Conservation (phyloP, 805 yeast genomes). For the Sugiyamaella valdiviana region DNA sequence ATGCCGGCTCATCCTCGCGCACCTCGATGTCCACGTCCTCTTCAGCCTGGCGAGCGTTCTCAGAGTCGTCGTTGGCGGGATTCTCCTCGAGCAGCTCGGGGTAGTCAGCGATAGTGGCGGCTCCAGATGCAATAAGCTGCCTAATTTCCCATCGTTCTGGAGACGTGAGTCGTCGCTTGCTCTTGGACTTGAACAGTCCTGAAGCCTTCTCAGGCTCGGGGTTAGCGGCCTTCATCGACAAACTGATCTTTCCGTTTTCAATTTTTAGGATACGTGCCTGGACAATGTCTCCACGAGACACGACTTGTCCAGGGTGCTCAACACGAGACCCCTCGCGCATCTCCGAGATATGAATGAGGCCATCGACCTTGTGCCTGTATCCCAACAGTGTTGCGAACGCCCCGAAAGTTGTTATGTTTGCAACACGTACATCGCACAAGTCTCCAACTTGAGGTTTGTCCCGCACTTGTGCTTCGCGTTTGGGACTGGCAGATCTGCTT, state of each 20-base stretch:
- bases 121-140: slow-evolving; percentile 78
- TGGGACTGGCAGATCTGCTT: neutral
- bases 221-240: slow-evolving; percentile 67
- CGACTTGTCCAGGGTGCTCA: slow-evolving; percentile 51
- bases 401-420: slow-evolving; percentile 61
- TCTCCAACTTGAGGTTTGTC: slow-evolving; percentile 37
- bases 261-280: slow-evolving; percentile 52
- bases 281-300: slow-evolving; percentile 54
- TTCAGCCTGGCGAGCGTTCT: slow-evolving; percentile 31
- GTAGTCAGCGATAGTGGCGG: slow-evolving; percentile 56
- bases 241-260: slow-evolving; percentile 40
- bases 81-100: slow-evolving; percentile 50
- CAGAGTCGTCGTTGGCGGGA: slow-evolving; percentile 4
- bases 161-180: slow-evolving; percentile 53
- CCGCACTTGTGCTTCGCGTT: slow-evolving; percentile 22
- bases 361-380: slow-evolving; percentile 37
- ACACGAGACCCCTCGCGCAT: slow-evolving; percentile 45
- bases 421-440: slow-evolving; percentile 57
- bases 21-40: slow-evolving; percentile 69
- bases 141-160: slow-evolving; percentile 90
- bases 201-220: slow-evolving; percentile 46
- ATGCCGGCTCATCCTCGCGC: slow-evolving; percentile 61
- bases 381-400: slow-evolving; percentile 61
- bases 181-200: slow-evolving; percentile 6
- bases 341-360: slow-evolving; percentile 69